Base-by-base conservation (phyloP, 352 stramenopile species). In the Pythium sp. region DNA sequence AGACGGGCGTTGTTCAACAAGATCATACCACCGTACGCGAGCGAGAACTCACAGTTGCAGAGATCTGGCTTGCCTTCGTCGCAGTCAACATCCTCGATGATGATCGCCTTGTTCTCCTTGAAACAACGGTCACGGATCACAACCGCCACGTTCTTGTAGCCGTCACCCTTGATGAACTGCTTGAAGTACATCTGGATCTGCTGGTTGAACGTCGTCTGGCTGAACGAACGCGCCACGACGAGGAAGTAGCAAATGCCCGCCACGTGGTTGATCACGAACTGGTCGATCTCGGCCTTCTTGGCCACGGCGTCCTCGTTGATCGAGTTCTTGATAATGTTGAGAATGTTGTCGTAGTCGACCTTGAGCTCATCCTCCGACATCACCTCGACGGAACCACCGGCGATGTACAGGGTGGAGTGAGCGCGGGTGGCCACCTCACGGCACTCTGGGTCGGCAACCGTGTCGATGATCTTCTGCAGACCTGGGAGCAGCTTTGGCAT, bases 31-130 rank as follows among this genome's bases (percentile, higher is more conserved):
- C 89, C 91, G 77, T 97, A 96, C 6, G 98, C 98, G 58, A 99
- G 90, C 68, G 97, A 99, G 82, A 99, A 99, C 76, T 98, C 94
- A 75, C 97, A 99, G 91, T 99, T 98, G 79, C 97, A 99, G 7
- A 99, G 84, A 75, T 99, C 94, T 47, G 98, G 96, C 62, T 97
- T 94, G 80, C 97, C 95, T 70, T 99, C 95, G 38, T 99, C 97
- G 47, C 98, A 98, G 77, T 99, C 85, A 11, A 99, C 93, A 62
- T 99, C 96, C 66, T 99, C 96, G 62, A 97, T 95, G 65, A 94
- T 88, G 74, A 95, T 95, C 56, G 78, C 79, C 83, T 95, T 95
- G 82, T 94, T 94, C 73, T 94, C 87, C 82, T 91, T 93, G 86
- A 89, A 94, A 64, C 87, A 95, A 36, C 85, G 82, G 74, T 96